Evolutionary conservation across 495 filamentous ascomycete species (phyloP), one percentile per base, ranked within the genome.

Genomic region (Baudoinia panamericana): DNA sequence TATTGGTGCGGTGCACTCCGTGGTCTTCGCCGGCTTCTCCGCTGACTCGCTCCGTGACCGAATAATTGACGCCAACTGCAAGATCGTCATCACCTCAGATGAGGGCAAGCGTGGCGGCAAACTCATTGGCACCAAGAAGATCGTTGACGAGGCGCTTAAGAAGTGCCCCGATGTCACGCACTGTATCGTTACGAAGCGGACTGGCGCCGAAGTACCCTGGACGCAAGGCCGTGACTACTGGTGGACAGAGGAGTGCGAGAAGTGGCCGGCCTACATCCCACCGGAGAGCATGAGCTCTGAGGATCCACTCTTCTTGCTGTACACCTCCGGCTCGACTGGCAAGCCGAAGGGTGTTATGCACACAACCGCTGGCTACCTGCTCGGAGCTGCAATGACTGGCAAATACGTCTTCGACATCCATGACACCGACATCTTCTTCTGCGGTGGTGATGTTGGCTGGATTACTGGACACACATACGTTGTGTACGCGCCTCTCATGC

Each of bases 351-450:
- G 90, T 63, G 82, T 99, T 22, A 84, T 96, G 85, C 90, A 96
- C 70, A 93, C 85, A 8, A 99, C 90, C 43, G 92, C 69, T 41
- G 90, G 90, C 25, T 96, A 96, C 60, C 75, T 96, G 18, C 62
- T 96, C 8, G 90, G 90, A 27, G 90, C 88, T 16, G 90, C 92
- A 6, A 68, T 77, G 53, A 96, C 90, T 26, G 92, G 85, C 52
- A 99, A 95, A 63, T 96, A 99, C 55, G 87, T 95, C 39, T 99
- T 99, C 57, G 92, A 99, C 58, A 90, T 99, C 48, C 90, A 99
- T 51, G 79, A 86, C 33, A 76, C 75, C 36, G 90, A 99, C 62
- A 73, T 71, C 40, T 95, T 86, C 69, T 96, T 95, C 73, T 96
- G 90, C 53, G 90, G 84, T 60, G 92, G 92, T 59, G 90, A 99